Conservation (phyloP, 495 filamentous ascomycete genomes). For the Penicillium turbatum region DNA sequence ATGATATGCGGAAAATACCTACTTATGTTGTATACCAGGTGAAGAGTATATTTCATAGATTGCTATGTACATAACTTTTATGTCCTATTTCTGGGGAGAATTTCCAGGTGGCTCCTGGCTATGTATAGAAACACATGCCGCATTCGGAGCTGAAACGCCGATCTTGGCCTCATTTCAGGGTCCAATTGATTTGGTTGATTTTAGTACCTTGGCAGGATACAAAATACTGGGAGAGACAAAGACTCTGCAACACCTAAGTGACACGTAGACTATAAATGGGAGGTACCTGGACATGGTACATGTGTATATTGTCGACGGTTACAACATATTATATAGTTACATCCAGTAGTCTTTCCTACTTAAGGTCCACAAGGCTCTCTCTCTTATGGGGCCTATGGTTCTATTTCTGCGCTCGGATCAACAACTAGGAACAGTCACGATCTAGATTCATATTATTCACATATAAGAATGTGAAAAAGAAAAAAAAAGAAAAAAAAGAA, state of each 20-base stretch:
- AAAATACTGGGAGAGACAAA: neutral
- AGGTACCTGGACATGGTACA: no score
- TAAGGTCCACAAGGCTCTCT: neutral
- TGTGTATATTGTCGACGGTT: no score
- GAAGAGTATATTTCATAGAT: no score
- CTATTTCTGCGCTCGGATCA: slow-evolving; percentile 3
- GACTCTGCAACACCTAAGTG: neutral
- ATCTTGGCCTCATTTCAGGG: slow-evolving; percentile 8
- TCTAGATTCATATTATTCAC: neutral
- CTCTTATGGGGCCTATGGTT: neutral
- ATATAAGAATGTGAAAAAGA: neutral
- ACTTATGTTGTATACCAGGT: no score
- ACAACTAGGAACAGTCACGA: neutral
- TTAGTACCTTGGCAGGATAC: neutral
- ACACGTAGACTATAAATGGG: neutral
- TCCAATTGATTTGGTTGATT: neutral
- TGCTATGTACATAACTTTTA: no score
- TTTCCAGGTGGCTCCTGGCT: neutral
- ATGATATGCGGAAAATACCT: no score
- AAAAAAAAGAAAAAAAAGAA: neutral
- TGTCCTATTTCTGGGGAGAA: neutral
- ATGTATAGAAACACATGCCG: slow-evolving; percentile 7
- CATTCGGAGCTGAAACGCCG: slow-evolving; percentile 11
- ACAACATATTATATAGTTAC: no score
- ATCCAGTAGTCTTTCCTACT: no score